phyloP scores from a whole-genome alignment of 495 filamentous ascomycete species.

The Penicillium samsonianum region DNA sequence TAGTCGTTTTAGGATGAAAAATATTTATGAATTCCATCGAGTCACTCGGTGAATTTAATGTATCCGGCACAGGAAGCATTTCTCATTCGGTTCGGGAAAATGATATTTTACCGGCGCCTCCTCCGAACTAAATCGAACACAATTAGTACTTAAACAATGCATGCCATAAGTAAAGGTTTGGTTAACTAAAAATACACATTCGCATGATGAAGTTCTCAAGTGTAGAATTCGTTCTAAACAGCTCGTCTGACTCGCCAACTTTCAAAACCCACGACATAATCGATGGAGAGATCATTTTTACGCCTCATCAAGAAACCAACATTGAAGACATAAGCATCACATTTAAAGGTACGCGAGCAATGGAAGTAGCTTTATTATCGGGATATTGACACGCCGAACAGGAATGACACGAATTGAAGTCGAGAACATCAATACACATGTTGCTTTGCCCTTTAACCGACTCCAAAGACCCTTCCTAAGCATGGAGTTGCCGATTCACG shows the following conservation, averaged over 20 bases:
- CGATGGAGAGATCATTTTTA: slow-evolving; percentile 6
- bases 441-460: neutral
- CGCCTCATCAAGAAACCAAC: neutral
- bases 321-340: slow-evolving; percentile 11
- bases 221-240: neutral
- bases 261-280: slow-evolving; percentile 14
- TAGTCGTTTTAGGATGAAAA: neutral
- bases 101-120: neutral
- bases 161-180: too few relatives aligned
- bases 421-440: slow-evolving; percentile 11
- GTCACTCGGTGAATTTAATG: neutral
- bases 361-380: neutral
- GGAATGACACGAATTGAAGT: neutral
- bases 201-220: neutral
- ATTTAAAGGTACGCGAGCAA: neutral
- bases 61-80: neutral
- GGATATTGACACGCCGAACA: neutral
- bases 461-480: slow-evolving; percentile 4
- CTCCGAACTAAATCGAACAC: neutral
- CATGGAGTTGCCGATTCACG: slow-evolving; percentile 1
- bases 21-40: neutral
- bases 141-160: neutral
- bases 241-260: neutral
- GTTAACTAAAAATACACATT: neutral
- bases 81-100: slow-evolving; percentile 3